Base-by-base conservation (phyloP, 1,284 basidiomycete genomes). In the Melampsora larici-populina region DNA sequence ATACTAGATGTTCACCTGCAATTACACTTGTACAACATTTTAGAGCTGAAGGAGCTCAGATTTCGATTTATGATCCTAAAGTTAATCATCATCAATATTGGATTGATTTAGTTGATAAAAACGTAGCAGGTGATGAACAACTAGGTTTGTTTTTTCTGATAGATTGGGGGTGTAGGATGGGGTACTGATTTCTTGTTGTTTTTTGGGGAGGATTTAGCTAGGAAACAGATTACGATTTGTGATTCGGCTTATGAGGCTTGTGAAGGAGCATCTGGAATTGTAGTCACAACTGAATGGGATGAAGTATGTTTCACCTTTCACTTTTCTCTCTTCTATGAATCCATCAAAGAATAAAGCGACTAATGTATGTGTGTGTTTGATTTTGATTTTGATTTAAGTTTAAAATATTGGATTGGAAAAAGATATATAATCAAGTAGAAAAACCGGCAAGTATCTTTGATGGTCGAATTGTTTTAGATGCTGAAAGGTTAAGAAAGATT, bases 1-100 rank as follows among this genome's bases (percentile, higher is more conserved):
- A 81, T 48, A 77, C 75, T 72, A 93, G 97, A 84, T 96, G 98
- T 87, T 95, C 94, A 9, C 90, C 96, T n/a, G 90, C 96, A 29
- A 97, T 98, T 85, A 91, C 93, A 26, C 89, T 99, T 80, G 91
- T 95, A 86, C 90, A 90, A 82, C 91, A 97, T 87, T 99, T 99
- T 89, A 88, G 91, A 81, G 88, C 90, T 66, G 96, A 99, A 86
- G 90, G 89, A 80, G 95, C 96, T 5, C 86, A 89, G 73, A 88
- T 98, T 81, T 90, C 89, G 78, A 87, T 98, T 81, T 98, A 95
- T 86, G 96, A 99, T 85, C 96, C 96, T 67, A 90, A 97, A 85
- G 88, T 88, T 26, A 86, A 86, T 64, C 84, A 86, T 80, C 79
- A 80, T 63, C 83, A 84, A 79, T 77, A 77, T 60, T 77, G 75